Percentiles rank a stretch among this genome's conserved stretches.
Conservation (phyloP, 345 rosid species). For the Triadica sebifera region DNA sequence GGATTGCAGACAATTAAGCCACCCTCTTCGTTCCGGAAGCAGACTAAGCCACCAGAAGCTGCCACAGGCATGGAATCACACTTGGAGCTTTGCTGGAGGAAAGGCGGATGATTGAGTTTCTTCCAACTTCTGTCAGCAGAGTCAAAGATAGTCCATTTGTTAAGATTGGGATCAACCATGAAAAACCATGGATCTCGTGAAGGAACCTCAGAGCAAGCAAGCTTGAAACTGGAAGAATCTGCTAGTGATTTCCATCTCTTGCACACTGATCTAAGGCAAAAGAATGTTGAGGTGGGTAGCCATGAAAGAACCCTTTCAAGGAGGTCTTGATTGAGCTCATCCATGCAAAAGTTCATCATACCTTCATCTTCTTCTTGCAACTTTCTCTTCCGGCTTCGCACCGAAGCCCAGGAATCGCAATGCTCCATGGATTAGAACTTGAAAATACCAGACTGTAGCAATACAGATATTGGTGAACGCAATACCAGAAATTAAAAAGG, state of each 20-base stretch:
- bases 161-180: constrained; percentile 50
- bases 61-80: constrained; percentile 57
- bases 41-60: constrained; percentile 75
- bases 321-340: constrained; percentile 69
- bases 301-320: constrained; percentile 83
- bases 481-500: constrained; percentile 3
- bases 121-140: constrained; percentile 67
- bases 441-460: constrained; percentile 19
- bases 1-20: constrained; percentile 60
- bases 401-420: constrained; percentile 19
- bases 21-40: constrained; percentile 54
- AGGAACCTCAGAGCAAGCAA: constrained; percentile 70
- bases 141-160: constrained; percentile 55
- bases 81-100: constrained; percentile 23
- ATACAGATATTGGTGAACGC: background rate
- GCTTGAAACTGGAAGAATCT: constrained; percentile 64
- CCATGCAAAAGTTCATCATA: constrained; percentile 43
- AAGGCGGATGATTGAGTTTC: constrained; percentile 38
- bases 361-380: constrained; percentile 29
- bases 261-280: constrained; percentile 69
- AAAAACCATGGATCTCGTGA: constrained; percentile 82
- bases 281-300: constrained; percentile 70
- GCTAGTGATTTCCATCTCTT: constrained; percentile 77
- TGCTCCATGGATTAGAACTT: constrained; percentile 33
- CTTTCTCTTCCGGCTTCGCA: constrained; percentile 56